Conservation (phyloP, 441 rosid species). For the Euphorbia corollata region DNA sequence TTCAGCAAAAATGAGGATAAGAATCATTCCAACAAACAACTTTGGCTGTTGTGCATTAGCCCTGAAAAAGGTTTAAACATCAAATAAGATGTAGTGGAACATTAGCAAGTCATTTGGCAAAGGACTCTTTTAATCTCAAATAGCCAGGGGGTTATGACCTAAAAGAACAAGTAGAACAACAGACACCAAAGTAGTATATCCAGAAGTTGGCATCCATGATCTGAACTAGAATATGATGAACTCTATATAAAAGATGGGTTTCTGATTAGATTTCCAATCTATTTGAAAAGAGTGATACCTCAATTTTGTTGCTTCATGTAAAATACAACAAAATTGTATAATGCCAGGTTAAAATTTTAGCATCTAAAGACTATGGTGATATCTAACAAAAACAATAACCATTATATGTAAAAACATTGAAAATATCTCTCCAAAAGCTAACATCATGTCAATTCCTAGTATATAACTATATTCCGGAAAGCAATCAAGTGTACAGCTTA, state of each 20-base stretch:
- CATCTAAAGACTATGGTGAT: background rate
- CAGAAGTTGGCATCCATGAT: background rate
- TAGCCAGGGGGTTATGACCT: background rate
- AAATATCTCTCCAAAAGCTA: background rate
- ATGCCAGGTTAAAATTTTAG: background rate
- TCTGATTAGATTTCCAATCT: background rate
- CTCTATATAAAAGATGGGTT: background rate
- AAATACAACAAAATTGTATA: background rate
- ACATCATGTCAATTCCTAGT: background rate
- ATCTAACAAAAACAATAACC: background rate
- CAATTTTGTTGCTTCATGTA: background rate
- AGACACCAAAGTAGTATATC: background rate
- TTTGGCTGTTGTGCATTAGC: constrained; percentile 87
- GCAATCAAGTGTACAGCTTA: background rate
- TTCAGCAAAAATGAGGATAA: constrained; percentile 74
- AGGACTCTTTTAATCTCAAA: background rate
- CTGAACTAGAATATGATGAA: background rate
- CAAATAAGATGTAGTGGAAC: background rate
- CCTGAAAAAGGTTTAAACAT: constrained; percentile 29
- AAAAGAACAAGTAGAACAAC: background rate
- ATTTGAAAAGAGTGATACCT: background rate
- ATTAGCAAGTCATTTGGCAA: background rate
- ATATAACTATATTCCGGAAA: background rate
- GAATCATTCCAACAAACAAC: constrained; percentile 80
- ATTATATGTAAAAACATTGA: background rate